Base-by-base conservation (phyloP, 805 yeast genomes). In the Spencermartinsiella europaea region DNA sequence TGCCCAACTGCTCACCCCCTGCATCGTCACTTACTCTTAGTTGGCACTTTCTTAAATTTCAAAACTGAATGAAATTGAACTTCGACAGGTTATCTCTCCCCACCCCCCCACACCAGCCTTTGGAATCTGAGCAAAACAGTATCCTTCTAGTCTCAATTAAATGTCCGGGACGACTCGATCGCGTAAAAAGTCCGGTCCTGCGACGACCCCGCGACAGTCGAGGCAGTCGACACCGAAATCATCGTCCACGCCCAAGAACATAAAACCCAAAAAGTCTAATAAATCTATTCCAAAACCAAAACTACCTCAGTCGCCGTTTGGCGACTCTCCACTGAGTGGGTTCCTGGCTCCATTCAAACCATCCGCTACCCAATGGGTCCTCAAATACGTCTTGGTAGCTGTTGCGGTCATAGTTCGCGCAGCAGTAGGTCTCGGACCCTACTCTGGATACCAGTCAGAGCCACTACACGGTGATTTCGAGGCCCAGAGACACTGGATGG, bases 401-500 rank as follows among this genome's bases (percentile, higher is more conserved):
- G 77, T 85, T 50, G 87, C 95, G 1, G 64, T 90, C 3, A 77
- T 91, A 8, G 74, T 89, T 2, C 73, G 95, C 52, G 75, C 86
- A 44, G 95, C 95, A 1, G 82, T 91, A 19, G 96, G 96, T 0
- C 70, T 90, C 33, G 99, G 98, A 0, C 75, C 88, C 3, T 90
- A 79, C 60, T 87, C 95, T 19, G 99, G 99, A 0, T 62, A 65
- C 50, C 67, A 67, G 5, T 68, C 72, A 1, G 80, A 85, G 5
- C 98, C 98, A 3, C 78, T 87, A 78, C 80, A 71, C 69, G 99
- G 99, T 4, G 99, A 93, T 62, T 91, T 93, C 60, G 99, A 93
- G 64, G 98, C 98, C 0, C 99, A 93, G 64, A 76, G 99, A 54
- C 99, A 91, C 64, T 93, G 99, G 99, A 75, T 93, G 77, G 99